phyloP scores from a whole-genome alignment of 176 grass and related monocot species.

The Echinochloa phyllopogon region DNA sequence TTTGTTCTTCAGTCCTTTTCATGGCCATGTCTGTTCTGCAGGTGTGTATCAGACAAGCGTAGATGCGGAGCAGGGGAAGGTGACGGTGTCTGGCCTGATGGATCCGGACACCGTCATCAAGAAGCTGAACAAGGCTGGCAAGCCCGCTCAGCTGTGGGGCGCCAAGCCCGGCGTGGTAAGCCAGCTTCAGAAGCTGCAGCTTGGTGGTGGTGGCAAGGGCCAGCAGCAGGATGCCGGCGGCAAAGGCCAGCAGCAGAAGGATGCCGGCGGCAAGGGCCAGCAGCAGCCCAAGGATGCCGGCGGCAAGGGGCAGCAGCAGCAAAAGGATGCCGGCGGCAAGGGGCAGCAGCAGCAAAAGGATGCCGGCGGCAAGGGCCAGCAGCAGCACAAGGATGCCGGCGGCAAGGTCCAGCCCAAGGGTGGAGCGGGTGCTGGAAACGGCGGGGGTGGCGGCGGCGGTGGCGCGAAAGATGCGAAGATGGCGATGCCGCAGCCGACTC shows the following conservation, averaged over 20 bases:
- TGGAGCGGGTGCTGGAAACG: background rate
- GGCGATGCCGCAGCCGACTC: slow-evolving; percentile 40
- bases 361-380: slow-evolving; percentile 30
- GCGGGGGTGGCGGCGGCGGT: background rate
- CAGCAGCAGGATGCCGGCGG: slow-evolving; percentile 35
- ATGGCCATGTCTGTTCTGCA: slow-evolving; percentile 17
- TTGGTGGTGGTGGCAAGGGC: slow-evolving; percentile 37
- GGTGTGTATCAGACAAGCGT: slow-evolving; percentile 74
- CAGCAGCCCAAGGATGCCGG: slow-evolving; percentile 15
- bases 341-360: slow-evolving; percentile 42
- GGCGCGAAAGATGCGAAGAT: slow-evolving; percentile 42
- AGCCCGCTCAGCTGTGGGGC: slow-evolving; percentile 79
- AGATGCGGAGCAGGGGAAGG: slow-evolving; percentile 84
- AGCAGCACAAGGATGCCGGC: slow-evolving; percentile 40
- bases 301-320: slow-evolving; percentile 25
- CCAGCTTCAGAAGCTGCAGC: slow-evolving; percentile 66
- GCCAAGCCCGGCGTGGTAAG: slow-evolving; percentile 50
- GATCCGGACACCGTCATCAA: slow-evolving; percentile 90
- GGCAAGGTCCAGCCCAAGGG: slow-evolving; percentile 40
- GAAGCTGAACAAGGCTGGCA: slow-evolving; percentile 87
- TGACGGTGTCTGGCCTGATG: slow-evolving; percentile 71
- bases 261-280: slow-evolving; percentile 31
- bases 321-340: slow-evolving; percentile 32
- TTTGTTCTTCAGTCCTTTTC: background rate
- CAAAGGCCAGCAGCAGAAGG: slow-evolving; percentile 41